phyloP scores from a whole-genome alignment of 768 basidiomycete species.

The Termitomyces sp. region DNA sequence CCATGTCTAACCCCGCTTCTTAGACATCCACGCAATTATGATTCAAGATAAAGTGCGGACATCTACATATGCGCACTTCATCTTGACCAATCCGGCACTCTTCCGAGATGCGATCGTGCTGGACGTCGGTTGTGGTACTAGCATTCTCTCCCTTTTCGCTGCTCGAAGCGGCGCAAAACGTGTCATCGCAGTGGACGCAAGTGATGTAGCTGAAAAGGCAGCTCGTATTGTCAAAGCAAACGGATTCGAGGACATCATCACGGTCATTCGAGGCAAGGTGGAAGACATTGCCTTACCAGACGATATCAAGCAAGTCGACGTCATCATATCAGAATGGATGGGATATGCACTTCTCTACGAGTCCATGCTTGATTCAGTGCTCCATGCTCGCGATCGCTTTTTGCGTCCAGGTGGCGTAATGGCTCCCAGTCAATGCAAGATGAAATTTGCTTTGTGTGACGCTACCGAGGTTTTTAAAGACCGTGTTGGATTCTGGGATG shows the following conservation, averaged over 20 bases:
- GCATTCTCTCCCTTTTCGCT: conserved; percentile 87
- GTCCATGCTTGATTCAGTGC: conserved; percentile 95
- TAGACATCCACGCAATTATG: conserved; percentile 96
- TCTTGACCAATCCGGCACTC: conserved; percentile 71
- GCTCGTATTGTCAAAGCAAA: conserved; percentile 75
- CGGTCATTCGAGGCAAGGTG: conserved; percentile 86
- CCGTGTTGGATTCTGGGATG: conserved; percentile 84
- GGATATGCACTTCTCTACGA: conserved; percentile 89
- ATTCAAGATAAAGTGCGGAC: conserved; percentile 94
- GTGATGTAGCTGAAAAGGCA: conserved; percentile 74
- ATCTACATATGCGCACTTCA: conserved; percentile 88
- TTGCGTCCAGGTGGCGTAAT: conserved; percentile 73
- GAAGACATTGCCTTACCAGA: conserved; percentile 82
- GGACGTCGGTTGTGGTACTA: conserved; percentile 95
- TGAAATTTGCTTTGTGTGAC: conserved; percentile 81
- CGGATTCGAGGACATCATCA: conserved; percentile 65
- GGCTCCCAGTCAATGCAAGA: conserved; percentile 85
- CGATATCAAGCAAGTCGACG: conserved; percentile 72
- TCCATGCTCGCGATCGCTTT: conserved; percentile 84
- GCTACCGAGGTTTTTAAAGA: conserved; percentile 72
- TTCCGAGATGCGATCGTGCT: conserved; percentile 86
- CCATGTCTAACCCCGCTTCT: background rate
- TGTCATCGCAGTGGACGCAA: conserved; percentile 91
- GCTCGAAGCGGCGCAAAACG: conserved; percentile 85
- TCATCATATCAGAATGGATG: conserved; percentile 99